Evolutionary conservation across 176 grass and related monocot genomes (phyloP).

Genomic region (Oryza longistaminata): DNA sequence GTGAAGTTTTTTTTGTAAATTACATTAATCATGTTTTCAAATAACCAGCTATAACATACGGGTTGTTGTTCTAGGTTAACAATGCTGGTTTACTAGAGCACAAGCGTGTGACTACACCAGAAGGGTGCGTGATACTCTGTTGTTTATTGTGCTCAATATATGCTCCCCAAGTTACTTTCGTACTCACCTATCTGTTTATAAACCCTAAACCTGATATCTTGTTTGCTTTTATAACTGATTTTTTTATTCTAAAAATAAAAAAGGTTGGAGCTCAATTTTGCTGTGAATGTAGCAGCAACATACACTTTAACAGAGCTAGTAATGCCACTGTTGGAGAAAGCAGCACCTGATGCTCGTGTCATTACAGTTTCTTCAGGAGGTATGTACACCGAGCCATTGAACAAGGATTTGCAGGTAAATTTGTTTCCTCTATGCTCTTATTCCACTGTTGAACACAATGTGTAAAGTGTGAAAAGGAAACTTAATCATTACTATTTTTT

Average conservation of each 20-base stretch:
- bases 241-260: not conserved
- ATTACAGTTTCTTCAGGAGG: slow-evolving; percentile 87
- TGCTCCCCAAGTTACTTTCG: not conserved
- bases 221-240: not conserved
- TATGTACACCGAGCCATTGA: slow-evolving; percentile 79
- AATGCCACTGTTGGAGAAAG: slow-evolving; percentile 80
- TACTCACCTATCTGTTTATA: no score
- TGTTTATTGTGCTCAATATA: not conserved
- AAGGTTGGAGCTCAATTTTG: slow-evolving; percentile 86
- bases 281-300: slow-evolving; percentile 87
- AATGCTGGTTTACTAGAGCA: slow-evolving; percentile 90
- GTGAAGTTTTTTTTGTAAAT: slow-evolving; percentile 13
- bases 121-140: slow-evolving; percentile 54
- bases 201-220: not conserved
- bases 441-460: not conserved
- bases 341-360: slow-evolving; percentile 79
- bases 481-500: not conserved
- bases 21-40: not conserved
- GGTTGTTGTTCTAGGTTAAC: slow-evolving; percentile 69
- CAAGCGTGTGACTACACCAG: slow-evolving; percentile 59
- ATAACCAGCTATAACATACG: not conserved
- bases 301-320: slow-evolving; percentile 77
- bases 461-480: slow-evolving; percentile 1
- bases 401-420: slow-evolving; percentile 69
- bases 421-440: not conserved